Percentiles rank a stretch among this genome's conserved stretches.
Evolutionary conservation across 2,329 filamentous ascomycete genomes (phyloP).

Genomic region (Calonectria hongkongensis): DNA sequence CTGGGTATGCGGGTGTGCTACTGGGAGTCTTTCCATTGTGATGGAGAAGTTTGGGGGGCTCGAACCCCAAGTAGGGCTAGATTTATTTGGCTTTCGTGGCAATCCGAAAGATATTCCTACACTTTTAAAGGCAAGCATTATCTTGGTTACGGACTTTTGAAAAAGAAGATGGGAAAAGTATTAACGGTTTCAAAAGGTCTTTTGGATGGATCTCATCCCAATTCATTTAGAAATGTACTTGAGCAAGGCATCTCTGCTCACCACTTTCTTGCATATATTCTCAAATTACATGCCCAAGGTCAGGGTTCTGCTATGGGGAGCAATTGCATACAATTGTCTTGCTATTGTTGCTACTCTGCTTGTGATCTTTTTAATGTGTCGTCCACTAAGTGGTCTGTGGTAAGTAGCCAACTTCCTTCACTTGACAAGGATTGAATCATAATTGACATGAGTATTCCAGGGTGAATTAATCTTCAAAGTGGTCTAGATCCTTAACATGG

Average conservation of each 20-base stretch:
- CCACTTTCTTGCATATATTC: not conserved
- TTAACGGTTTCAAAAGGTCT: not conserved
- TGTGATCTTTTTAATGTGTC: not conserved
- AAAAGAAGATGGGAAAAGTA: not conserved
- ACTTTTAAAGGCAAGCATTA: not conserved
- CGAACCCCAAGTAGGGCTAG: not conserved
- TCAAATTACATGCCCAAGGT: constrained; percentile 1
- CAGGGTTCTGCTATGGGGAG: not conserved
- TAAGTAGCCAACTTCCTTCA: not conserved
- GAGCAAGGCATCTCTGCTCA: not conserved
- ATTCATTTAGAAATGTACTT: not conserved
- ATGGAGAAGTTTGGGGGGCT: not conserved
- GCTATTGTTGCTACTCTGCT: not conserved
- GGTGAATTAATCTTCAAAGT: not conserved
- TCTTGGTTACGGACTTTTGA: no score
- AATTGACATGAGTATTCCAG: not conserved
- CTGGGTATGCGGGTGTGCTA: not conserved
- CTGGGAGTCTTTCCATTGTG: not conserved
- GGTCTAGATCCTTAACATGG: not conserved
- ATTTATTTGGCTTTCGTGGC: not conserved
- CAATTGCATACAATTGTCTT: not conserved
- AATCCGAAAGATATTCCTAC: not conserved
- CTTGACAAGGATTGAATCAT: not conserved
- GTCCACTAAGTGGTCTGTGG: not conserved
- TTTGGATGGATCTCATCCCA: not conserved